A percentile compares a stretch with the other conserved stretches of the same genome.
Conservation (phyloP, 257 asterid species). For the Capsicum baccatum region DNA sequence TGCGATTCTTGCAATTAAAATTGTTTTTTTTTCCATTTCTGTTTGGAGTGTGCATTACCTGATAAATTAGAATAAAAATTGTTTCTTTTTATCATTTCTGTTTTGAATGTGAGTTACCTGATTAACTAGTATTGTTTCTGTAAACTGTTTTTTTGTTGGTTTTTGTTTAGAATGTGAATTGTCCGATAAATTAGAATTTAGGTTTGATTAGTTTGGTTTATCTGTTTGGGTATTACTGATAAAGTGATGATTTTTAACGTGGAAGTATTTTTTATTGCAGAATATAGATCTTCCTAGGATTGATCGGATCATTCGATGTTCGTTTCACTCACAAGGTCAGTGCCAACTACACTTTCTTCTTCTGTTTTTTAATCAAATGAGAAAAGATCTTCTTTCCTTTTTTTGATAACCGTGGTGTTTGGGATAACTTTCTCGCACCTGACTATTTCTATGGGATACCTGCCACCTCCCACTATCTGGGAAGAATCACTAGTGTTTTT, state of each 20-base stretch:
- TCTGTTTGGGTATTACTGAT: background rate
- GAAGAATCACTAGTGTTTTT: too few species aligned
- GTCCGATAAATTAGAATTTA: too few species aligned
- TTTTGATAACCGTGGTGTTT: too few species aligned
- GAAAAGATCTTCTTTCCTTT: too few species aligned
- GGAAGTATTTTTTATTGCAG: slow-evolving; percentile 50
- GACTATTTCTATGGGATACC: too few species aligned
- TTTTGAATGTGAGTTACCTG: background rate
- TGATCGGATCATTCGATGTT: slow-evolving; percentile 87
- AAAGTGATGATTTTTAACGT: background rate
- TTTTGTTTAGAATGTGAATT: too few species aligned
- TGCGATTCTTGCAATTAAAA: background rate
- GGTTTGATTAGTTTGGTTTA: too few species aligned
- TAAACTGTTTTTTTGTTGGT: too few species aligned
- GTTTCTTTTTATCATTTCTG: background rate
- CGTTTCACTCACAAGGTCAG: slow-evolving; percentile 83
- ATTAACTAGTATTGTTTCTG: background rate
- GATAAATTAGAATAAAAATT: background rate
- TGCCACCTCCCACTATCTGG: too few species aligned
- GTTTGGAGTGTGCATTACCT: background rate
- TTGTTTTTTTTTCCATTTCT: background rate
- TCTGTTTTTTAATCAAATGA: slow-evolving; percentile 3
- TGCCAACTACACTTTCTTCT: slow-evolving; percentile 19
- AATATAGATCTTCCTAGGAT: slow-evolving; percentile 84
- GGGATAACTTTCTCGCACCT: too few species aligned